Conservation (phyloP, 2,329 filamentous ascomycete species). For the Aciculosporium take region DNA sequence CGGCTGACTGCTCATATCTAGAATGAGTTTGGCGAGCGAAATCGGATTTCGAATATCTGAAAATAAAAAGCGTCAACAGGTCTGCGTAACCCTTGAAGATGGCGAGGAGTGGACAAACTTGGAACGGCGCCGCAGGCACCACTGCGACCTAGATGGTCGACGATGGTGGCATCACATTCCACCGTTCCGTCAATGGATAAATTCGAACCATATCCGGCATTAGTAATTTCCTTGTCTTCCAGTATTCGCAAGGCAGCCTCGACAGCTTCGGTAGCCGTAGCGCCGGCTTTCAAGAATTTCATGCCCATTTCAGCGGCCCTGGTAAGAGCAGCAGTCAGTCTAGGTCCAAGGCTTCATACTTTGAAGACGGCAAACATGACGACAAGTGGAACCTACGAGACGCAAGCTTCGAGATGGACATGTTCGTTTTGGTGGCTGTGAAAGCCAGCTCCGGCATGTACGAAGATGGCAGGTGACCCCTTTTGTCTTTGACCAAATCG, state of each 20-base stretch:
- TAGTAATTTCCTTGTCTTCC: constrained; percentile 91
- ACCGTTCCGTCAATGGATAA: constrained; percentile 79
- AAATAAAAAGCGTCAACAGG: not conserved
- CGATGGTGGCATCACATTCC: constrained; percentile 86
- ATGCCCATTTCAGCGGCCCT: constrained; percentile 79
- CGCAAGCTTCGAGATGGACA: constrained; percentile 73
- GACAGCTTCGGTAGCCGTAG: constrained; percentile 72
- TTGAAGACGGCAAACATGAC: too few relatives aligned
- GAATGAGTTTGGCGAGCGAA: constrained; percentile 66
- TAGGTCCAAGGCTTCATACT: not conserved
- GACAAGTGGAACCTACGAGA: constrained; percentile 48
- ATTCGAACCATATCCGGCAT: constrained; percentile 92
- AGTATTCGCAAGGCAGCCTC: constrained; percentile 78
- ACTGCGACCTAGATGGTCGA: constrained; percentile 81
- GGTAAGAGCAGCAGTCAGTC: constrained; percentile 2
- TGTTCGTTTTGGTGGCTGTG: constrained; percentile 79
- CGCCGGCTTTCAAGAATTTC: constrained; percentile 63
- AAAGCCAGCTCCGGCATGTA: constrained; percentile 90
- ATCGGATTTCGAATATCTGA: constrained; percentile 88
- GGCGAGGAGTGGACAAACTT: constrained; percentile 41
- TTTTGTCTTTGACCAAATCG: constrained; percentile 21
- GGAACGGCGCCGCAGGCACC: constrained; percentile 85
- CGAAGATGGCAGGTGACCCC: constrained; percentile 62
- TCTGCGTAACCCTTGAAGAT: too few relatives aligned
- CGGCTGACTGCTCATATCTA: constrained; percentile 61